Conservation (phyloP, 495 filamentous ascomycete species). For the Daldinia concentrica region DNA sequence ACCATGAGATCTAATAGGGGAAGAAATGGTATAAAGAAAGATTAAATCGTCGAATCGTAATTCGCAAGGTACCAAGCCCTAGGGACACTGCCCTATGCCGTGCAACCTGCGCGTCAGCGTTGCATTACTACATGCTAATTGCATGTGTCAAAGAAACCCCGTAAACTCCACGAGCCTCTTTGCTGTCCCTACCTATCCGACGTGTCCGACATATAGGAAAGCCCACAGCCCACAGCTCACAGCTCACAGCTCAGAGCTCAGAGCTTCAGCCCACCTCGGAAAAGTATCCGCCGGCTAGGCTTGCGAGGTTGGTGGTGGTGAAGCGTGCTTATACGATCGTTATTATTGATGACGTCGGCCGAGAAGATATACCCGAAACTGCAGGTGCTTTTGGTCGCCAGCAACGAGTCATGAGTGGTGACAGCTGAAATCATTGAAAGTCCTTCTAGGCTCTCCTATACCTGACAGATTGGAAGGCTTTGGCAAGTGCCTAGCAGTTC, state of each 20-base stretch:
- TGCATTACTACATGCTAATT: slow-evolving; percentile 25
- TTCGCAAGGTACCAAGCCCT: slow-evolving; percentile 1
- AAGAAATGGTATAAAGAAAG: slow-evolving; percentile 1
- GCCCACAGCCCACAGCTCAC: no score
- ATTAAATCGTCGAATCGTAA: slow-evolving; percentile 6
- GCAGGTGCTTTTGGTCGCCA: no score
- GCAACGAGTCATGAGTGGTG: background rate
- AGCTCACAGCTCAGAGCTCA: no score
- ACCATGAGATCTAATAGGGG: slow-evolving; percentile 8
- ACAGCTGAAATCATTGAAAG: background rate
- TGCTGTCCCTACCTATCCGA: no score
- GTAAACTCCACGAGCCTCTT: background rate
- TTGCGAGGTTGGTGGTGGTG: background rate
- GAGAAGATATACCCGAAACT: slow-evolving; percentile 5
- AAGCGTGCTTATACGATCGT: background rate
- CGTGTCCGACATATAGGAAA: background rate
- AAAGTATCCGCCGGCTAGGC: background rate
- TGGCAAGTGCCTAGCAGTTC: slow-evolving; percentile 16
- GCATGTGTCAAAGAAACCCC: slow-evolving; percentile 6
- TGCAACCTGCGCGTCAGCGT: slow-evolving; percentile 35
- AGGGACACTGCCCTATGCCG: slow-evolving; percentile 23
- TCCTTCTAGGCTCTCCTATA: slow-evolving; percentile 2
- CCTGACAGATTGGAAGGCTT: background rate
- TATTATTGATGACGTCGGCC: slow-evolving; percentile 9
- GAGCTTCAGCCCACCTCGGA: no score